Base-by-base conservation (phyloP, 2,329 filamentous ascomycete species). In the Coniochaeta sp. region DNA sequence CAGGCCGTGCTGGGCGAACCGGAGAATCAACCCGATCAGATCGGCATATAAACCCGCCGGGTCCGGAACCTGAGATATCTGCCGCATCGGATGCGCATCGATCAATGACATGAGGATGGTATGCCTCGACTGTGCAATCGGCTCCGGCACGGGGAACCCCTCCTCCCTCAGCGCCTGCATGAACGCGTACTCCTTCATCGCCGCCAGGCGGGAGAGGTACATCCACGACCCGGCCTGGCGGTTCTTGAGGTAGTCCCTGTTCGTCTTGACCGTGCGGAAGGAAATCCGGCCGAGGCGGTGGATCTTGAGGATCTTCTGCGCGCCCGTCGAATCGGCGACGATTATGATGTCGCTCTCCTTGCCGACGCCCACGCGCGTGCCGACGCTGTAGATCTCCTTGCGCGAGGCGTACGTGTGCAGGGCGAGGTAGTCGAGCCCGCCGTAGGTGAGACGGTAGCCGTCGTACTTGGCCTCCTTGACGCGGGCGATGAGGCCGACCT, bases 291-390 rank as follows among this genome's bases (percentile, higher is more conserved):
- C 94, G 4, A 99, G 79, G 46, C 94, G 85, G 71, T 99, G 94
- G 63, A 99, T 96, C 74, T 99, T 99, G 59, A 99, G 79, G 14
- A 99, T 87, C 55, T 81, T 78, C 66, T 96, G 91, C 18, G 75
- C 74, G 53, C 90, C 91, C 6, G 78, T 79, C 50, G 90, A 78
- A 61, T 91, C 84, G 51, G 94, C 92, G 48, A 96, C 91, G 53
- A 97, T 86, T 69, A 95, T 88, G 64, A 99, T 97, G 65, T 99
- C 94, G 60, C 89, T 95, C 72, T 99, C 94, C 69, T 99, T 99
- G 51, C 94, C 94, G 3, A 97, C 91, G 47, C 95, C 94, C 58
- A 99, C 89, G 63, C 95, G 88, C 68, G 87, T 94, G 50, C 94
- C 94, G 4, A 97, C 89, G 60, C 89, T 95, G 78, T 95, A 97